Evolutionary conservation across 2,329 filamentous ascomycete genomes (phyloP), one percentile per base, ranked within the genome.

Genomic region (Epichloe sibirici): DNA sequence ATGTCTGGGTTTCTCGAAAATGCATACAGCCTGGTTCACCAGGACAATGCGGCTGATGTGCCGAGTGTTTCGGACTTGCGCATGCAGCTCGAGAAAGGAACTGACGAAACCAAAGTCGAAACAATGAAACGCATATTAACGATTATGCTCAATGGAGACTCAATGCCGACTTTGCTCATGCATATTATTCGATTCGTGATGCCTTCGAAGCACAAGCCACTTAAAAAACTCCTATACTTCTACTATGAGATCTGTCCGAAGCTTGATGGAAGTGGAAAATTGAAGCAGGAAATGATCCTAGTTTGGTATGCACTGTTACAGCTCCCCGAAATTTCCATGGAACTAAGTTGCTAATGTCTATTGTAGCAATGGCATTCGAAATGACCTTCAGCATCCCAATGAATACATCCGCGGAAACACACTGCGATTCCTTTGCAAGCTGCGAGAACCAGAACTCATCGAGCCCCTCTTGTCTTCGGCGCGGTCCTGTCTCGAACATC

Each of bases 151-250:
- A 97, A 97, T 69, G 93, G 93, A 61, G 91, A 98, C 66, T 85
- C 93, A 42, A 93, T 98, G 85, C 86, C 90, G 28, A 85, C 90
- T 61, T 78, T 98, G 21, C 83, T 98, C 62, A 98, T 98, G 93
- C 93, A 97, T 74, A 98, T 98, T 66, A 98, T 98, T 70, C 89
- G 93, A 69, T 98, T 98, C 69, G 90, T 98, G 63, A 98, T 98
- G 93, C 93, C 93, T 13, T 95, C 90, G 57, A 96, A 94, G 75
- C 89, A 87, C 71, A 98, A 98, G 75, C 76, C 86, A 43, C 76
- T 98, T 63, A 98, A 98, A 81, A 98, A 98, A 76, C 79, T 98
- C 56, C 81, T 98, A 52, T 98, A 98, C 74, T 93, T 98, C 71
- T 98, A 98, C 76, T 96, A 97, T 69, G 93, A 98, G 73, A 93